Percentiles rank a stretch among this genome's conserved stretches.
Evolutionary conservation across 2,329 filamentous ascomycete species (phyloP).

Genomic region (Claviceps lovelessii): DNA sequence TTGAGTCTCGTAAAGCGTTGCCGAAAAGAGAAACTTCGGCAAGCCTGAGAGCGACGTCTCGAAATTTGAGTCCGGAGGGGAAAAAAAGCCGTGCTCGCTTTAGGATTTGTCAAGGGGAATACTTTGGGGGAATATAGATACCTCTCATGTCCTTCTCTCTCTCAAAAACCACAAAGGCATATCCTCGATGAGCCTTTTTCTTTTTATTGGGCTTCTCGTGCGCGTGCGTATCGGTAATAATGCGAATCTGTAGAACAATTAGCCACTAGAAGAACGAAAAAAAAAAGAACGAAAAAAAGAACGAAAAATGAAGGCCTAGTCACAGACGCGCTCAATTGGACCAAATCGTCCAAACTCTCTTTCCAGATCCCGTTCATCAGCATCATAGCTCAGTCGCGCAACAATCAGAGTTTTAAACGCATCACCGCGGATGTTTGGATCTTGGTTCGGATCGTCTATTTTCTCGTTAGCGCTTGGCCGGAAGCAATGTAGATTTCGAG

Average conservation of each 20-base stretch:
- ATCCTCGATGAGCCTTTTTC: conserved; percentile 72
- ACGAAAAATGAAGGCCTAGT: neutral
- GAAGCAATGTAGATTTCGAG: neutral
- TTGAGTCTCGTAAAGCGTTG: conserved; percentile 31
- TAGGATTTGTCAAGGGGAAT: conserved; percentile 3
- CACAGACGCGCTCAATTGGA: conserved; percentile 72
- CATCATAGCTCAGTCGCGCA: conserved; percentile 76
- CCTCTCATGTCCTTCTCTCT: conserved; percentile 98
- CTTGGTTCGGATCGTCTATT: conserved; percentile 66
- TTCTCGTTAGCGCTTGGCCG: neutral
- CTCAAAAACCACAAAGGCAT: conserved; percentile 94
- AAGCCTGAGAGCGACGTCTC: conserved; percentile 30
- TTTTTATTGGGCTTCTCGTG: conserved; percentile 59
- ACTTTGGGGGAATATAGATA: conserved; percentile 38
- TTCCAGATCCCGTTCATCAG: conserved; percentile 79
- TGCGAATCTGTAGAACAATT: conserved; percentile 52
- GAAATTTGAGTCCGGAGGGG: conserved; percentile 10
- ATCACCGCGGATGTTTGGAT: conserved; percentile 81
- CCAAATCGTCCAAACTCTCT: conserved; percentile 88
- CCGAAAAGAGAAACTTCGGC: conserved; percentile 22
- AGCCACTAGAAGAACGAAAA: neutral
- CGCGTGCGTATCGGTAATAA: conserved; percentile 63
- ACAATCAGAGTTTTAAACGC: conserved; percentile 93
- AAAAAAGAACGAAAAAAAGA: neutral
- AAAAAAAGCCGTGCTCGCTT: conserved; percentile 1